A percentile compares a stretch with the other conserved stretches of the same genome.
These are phyloP conservation scores for Pleurotus cornucopiae DNA, from an alignment of 768 basidiomycete genomes.

Conservation along the genomic window DNA sequence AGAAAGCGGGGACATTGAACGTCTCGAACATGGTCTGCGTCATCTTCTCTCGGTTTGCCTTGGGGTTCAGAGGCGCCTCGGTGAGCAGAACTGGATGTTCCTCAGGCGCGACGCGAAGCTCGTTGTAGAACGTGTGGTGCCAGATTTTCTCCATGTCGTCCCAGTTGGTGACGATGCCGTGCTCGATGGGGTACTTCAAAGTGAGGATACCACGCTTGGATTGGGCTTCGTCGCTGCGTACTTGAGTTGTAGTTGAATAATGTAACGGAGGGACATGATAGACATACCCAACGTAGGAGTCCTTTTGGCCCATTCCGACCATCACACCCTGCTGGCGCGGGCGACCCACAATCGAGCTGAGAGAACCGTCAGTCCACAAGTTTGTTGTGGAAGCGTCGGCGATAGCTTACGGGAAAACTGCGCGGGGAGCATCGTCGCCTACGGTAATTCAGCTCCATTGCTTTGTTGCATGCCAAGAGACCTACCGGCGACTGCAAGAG, in stretches of 20 bases:
- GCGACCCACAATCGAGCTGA: conserved; percentile 87
- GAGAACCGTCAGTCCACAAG: conserved; percentile 6
- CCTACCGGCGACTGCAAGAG: conserved; percentile 55
- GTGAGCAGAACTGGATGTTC: conserved; percentile 69
- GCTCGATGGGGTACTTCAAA: conserved; percentile 89
- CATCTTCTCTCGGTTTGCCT: conserved; percentile 68
- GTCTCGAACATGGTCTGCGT: conserved; percentile 77
- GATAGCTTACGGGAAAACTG: conserved; percentile 85
- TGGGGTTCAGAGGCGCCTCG: conserved; percentile 69
- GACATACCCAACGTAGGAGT: conserved; percentile 87
- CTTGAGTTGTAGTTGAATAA: conserved; percentile 1
- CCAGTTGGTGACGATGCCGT: conserved; percentile 96
- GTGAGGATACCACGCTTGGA: conserved; percentile 93
- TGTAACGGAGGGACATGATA: neutral
- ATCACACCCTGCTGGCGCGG: conserved; percentile 93
- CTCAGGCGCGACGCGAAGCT: conserved; percentile 67
- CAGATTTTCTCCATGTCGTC: conserved; percentile 99
- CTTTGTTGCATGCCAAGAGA: conserved; percentile 8
- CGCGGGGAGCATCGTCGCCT: conserved; percentile 87
- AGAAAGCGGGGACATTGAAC: conserved; percentile 68
- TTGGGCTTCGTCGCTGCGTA: conserved; percentile 77
- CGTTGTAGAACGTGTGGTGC: conserved; percentile 72
- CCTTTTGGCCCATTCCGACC: conserved; percentile 96
- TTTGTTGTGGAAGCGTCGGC: neutral
- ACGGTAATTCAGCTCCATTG: conserved; percentile 8